These are phyloP conservation scores for Ceratorhiza oryzae-sativae DNA, from an alignment of 1,284 basidiomycete species.

Conservation along the genomic window DNA sequence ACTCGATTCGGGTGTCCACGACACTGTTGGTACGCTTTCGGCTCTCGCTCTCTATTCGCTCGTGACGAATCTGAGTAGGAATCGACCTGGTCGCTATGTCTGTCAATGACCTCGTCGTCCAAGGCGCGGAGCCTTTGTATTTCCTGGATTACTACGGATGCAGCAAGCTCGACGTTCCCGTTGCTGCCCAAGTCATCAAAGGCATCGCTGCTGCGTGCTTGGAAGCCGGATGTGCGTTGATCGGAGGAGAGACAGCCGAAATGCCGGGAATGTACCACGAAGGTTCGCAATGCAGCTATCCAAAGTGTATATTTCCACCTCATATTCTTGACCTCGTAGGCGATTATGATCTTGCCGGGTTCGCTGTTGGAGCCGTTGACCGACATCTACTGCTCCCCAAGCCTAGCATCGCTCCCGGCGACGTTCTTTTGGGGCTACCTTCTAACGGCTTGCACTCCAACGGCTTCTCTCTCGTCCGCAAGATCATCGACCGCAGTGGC, in stretches of 20 bases:
- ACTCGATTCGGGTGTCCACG: conserved; percentile 84
- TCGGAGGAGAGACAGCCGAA: conserved; percentile 98
- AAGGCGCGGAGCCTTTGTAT: conserved; percentile 96
- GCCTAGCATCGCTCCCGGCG: conserved; percentile 77
- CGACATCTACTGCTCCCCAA: conserved; percentile 78
- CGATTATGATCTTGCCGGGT: conserved; percentile 98
- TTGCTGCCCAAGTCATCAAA: conserved; percentile 86
- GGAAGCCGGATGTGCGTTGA: conserved; percentile 87
- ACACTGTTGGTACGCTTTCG: conserved; percentile 76
- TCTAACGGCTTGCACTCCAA: conserved; percentile 98
- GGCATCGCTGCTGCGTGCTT: conserved; percentile 92
- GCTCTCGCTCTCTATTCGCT: not conserved
- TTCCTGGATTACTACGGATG: conserved; percentile 99
- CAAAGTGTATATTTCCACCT: conserved; percentile 20
- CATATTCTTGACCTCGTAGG: conserved; percentile 56
- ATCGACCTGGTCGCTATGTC: conserved; percentile 99
- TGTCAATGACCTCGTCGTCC: conserved; percentile 96
- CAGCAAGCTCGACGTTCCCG: conserved; percentile 83
- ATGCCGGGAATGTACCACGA: conserved; percentile 98
- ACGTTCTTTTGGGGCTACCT: conserved; percentile 86
- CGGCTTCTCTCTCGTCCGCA: conserved; percentile 96
- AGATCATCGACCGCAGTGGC: conserved; percentile 75
- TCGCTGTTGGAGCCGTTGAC: conserved; percentile 97
- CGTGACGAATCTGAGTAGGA: conserved; percentile 56
- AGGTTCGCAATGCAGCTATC: conserved; percentile 58